Base-by-base conservation (phyloP, 164 flowering plant genomes). In the Cinnamomum chago region DNA sequence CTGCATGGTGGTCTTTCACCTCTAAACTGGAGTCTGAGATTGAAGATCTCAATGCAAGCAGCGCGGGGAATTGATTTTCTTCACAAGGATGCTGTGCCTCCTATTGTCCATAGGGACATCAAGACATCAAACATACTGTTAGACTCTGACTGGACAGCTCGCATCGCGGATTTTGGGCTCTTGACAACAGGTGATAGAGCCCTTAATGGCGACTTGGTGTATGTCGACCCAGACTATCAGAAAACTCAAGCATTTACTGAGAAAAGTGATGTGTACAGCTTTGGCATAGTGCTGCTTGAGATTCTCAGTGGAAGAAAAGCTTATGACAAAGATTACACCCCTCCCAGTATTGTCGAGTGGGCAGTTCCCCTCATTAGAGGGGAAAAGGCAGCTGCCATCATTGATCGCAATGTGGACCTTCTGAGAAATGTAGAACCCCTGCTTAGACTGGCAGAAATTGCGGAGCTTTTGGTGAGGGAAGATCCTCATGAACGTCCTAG, bases 371-470 rank as follows among this genome's bases (percentile, higher is more conserved):
- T 86, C n/a, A 90, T 94, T 58, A 85, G 81, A 71, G 81, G 82
- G 71, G 93, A 93, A 0, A 88, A 82, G 77, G 90, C 95, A 6
- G 98, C 95, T 72, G 92, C 90, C 14, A 75, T 84, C 13, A 82
- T 94, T n/a, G 98, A 94, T 73, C 71, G 82, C 14, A 82, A 80
- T 68, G 83, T 86, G 6, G 85, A 86, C 76, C 89, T 90, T 70
- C 98, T 93, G 4, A 84, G 93, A 83, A 92, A 90, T 50, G 89
- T 94, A 5, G 97, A 92, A 79, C 95, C 97, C 24, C 72, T 94
- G 74, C 89, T 94, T 47, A 90, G 83, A 79, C 85, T 94, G 27
- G 97, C 91, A 1, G 98, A 92, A 51, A 78, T 89, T 33, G 95
- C 95, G 9, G 98, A 90, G 76, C 79, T 86, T 72, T 86, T 90